Evolutionary conservation across 208 protist species (phyloP).

Genomic region (Porcisia hertigi): DNA sequence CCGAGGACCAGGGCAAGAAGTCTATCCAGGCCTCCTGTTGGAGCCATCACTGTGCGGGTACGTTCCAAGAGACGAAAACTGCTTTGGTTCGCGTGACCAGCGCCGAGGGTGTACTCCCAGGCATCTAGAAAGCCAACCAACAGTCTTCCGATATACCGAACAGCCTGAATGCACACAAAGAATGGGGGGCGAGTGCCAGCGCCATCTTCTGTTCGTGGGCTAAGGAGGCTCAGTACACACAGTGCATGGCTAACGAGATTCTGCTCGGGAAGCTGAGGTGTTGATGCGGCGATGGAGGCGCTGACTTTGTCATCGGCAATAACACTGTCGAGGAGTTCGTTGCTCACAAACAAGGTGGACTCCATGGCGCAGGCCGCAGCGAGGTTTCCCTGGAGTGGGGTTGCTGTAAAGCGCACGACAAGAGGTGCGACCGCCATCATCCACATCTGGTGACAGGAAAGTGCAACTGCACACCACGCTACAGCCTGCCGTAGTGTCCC

Average conservation of each 20-base stretch:
- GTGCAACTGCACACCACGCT: slow-evolving; percentile 17
- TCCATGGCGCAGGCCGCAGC: slow-evolving; percentile 15
- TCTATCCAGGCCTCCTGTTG: slow-evolving; percentile 13
- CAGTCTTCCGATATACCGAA: slow-evolving; percentile 21
- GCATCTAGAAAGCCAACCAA: slow-evolving; percentile 11
- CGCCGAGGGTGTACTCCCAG: slow-evolving; percentile 3
- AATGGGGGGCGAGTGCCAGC: slow-evolving; percentile 16
- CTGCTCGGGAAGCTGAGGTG: not conserved
- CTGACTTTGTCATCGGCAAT: slow-evolving; percentile 24
- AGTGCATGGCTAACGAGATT: slow-evolving; percentile 4
- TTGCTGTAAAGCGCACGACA: slow-evolving; percentile 4
- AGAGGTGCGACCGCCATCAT: slow-evolving; percentile 6
- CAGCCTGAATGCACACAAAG: slow-evolving; percentile 34
- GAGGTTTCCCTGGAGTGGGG: not conserved
- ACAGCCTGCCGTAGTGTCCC: slow-evolving; percentile 32
- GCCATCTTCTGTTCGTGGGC: not conserved
- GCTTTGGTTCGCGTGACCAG: not conserved
- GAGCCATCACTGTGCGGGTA: slow-evolving; percentile 7
- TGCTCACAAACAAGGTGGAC: slow-evolving; percentile 41
- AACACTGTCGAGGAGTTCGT: slow-evolving; percentile 34
- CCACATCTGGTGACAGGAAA: slow-evolving; percentile 28
- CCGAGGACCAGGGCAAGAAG: slow-evolving; percentile 21
- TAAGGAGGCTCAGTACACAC: slow-evolving; percentile 9
- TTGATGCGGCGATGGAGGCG: not conserved
- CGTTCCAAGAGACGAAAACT: not conserved